Evolutionary conservation across 2,329 filamentous ascomycete species (phyloP).

Genomic region (Aspergillus neoniger): DNA sequence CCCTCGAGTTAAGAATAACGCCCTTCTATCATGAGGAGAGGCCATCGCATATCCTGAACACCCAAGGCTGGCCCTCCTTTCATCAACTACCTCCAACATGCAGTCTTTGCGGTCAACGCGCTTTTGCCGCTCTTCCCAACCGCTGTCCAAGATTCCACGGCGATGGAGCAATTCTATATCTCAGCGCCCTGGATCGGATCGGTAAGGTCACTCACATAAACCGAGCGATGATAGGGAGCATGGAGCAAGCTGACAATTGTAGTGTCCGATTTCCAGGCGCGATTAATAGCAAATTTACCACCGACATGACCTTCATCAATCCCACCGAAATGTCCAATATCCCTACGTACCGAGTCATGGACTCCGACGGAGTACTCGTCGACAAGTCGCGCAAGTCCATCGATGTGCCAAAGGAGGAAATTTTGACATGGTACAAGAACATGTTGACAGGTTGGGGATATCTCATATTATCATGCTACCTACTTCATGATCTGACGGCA

Average conservation of each 20-base stretch:
- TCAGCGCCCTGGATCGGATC: constrained; percentile 61
- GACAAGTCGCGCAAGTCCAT: constrained; percentile 69
- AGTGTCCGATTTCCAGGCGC: constrained; percentile 84
- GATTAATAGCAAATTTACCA: constrained; percentile 89
- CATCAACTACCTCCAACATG: background rate
- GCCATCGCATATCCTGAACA: background rate
- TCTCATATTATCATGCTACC: background rate
- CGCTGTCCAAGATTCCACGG: constrained; percentile 22
- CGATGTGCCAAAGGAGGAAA: constrained; percentile 65
- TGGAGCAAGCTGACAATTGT: constrained; percentile 13
- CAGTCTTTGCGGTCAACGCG: background rate
- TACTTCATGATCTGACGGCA: constrained; percentile 16
- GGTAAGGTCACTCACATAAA: constrained; percentile 44
- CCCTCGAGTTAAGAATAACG: background rate
- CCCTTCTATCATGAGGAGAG: background rate
- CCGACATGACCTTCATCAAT: constrained; percentile 72
- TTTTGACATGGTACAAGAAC: constrained; percentile 62
- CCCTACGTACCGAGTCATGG: constrained; percentile 87
- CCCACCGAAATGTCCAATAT: constrained; percentile 74
- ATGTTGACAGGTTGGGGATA: constrained; percentile 58
- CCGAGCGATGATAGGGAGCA: background rate
- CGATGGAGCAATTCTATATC: constrained; percentile 58
- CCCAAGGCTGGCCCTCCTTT: background rate
- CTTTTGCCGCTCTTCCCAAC: constrained; percentile 10
- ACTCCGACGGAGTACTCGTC: constrained; percentile 82